A percentile compares a stretch with the other conserved stretches of the same genome.
Evolutionary conservation across 441 rosid genomes (phyloP).

Genomic region (Erodium chrysanthum): DNA sequence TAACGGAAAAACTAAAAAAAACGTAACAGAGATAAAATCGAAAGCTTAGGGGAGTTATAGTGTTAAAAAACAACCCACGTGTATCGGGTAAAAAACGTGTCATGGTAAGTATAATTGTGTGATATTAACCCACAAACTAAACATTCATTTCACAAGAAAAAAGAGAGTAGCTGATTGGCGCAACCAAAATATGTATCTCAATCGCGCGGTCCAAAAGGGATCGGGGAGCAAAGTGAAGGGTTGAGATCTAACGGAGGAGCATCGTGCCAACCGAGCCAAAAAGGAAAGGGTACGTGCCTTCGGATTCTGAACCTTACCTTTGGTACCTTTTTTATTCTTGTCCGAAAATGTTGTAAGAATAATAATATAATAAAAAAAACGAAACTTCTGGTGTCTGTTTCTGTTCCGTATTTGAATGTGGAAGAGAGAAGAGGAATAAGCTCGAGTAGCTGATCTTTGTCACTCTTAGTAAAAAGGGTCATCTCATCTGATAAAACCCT

Average conservation of each 20-base stretch:
- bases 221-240: background rate
- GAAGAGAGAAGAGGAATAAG: background rate
- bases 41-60: too few species aligned
- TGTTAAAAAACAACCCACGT: too few species aligned
- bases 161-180: too few species aligned
- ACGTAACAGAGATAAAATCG: too few species aligned
- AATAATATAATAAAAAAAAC: background rate
- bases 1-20: too few species aligned
- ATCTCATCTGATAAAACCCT: background rate
- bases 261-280: background rate
- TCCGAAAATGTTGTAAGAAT: too few species aligned
- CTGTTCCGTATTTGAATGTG: background rate
- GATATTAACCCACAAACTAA: too few species aligned
- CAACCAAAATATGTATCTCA: too few species aligned
- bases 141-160: too few species aligned
- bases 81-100: too few species aligned
- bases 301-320: slow-evolving; percentile 1
- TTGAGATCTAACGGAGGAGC: background rate
- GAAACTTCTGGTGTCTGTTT: background rate
- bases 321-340: background rate
- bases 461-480: background rate
- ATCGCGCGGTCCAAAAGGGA: background rate
- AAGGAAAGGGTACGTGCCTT: background rate
- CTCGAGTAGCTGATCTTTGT: background rate
- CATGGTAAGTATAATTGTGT: too few species aligned